These are phyloP conservation scores for Marasmius oreades DNA, from an alignment of 1,284 basidiomycete species.

Conservation along the genomic window DNA sequence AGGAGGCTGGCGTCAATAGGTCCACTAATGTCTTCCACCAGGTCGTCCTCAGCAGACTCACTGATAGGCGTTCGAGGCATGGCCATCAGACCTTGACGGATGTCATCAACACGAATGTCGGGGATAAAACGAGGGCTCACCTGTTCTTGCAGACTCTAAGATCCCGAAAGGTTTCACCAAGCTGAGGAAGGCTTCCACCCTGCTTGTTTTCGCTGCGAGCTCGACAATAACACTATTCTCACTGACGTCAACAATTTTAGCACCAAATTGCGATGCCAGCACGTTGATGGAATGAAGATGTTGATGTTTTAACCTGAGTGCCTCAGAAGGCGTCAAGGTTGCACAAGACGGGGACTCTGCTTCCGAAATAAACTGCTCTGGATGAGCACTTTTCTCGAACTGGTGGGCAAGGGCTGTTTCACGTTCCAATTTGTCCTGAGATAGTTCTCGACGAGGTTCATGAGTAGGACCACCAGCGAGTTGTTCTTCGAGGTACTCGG, in stretches of 20 bases:
- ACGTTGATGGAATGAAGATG: conserved; percentile 85
- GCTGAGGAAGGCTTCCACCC: conserved; percentile 92
- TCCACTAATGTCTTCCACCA: conserved; percentile 43
- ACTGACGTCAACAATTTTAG: conserved; percentile 92
- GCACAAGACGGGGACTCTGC: conserved; percentile 24
- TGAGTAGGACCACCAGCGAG: conserved; percentile 80
- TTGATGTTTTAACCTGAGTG: conserved; percentile 86
- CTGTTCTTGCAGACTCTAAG: conserved; percentile 89
- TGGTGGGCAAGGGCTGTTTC: conserved; percentile 71
- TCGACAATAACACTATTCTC: conserved; percentile 95
- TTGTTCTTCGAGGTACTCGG: conserved; percentile 94
- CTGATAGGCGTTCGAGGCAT: conserved; percentile 92
- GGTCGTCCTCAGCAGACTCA: conserved; percentile 58
- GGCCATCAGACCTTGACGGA: conserved; percentile 79
- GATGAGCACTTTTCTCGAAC: conserved; percentile 61
- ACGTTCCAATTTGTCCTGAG: conserved; percentile 53
- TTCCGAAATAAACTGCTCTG: conserved; percentile 27
- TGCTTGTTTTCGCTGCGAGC: conserved; percentile 86
- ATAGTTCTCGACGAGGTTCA: conserved; percentile 48
- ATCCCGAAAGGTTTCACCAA: conserved; percentile 95
- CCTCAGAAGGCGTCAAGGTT: conserved; percentile 74
- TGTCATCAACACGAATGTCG: not conserved
- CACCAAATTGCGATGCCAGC: conserved; percentile 88
- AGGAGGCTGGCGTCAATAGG: conserved; percentile 82
- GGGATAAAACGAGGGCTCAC: conserved; percentile 40